These are phyloP conservation scores for Rhododendron griersonianum DNA, from an alignment of 148 eudicot genomes.

Conservation along the genomic window DNA sequence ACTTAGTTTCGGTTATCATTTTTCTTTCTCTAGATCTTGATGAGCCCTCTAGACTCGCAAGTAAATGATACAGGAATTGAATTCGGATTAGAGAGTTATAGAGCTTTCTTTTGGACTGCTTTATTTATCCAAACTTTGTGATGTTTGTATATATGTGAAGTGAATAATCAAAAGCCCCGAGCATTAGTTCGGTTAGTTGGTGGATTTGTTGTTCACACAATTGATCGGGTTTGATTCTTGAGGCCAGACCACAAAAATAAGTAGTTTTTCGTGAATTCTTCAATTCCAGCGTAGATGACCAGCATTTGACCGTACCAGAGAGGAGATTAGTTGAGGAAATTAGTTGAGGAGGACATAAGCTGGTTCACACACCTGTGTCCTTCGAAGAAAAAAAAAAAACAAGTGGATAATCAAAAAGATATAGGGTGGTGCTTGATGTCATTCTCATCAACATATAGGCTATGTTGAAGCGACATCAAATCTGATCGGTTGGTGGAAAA, in stretches of 20 bases:
- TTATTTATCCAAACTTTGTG: background rate
- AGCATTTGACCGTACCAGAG: rapidly evolving
- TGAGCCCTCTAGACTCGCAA: background rate
- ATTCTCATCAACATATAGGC: background rate
- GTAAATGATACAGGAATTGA: background rate
- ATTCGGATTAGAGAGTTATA: too few species aligned
- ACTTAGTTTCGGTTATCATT: background rate
- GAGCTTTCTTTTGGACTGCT: background rate
- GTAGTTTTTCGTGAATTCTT: too few species aligned
- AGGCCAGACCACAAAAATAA: too few species aligned
- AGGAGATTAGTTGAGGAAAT: too few species aligned
- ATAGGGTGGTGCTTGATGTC: background rate
- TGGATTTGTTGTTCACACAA: too few species aligned
- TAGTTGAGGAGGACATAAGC: too few species aligned
- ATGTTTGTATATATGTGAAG: background rate
- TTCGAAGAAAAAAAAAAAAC: too few species aligned
- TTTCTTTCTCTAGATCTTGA: background rate
- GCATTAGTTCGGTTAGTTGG: too few species aligned
- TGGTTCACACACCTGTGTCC: too few species aligned
- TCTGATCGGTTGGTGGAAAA: background rate
- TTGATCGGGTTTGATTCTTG: too few species aligned
- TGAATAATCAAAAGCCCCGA: too few species aligned
- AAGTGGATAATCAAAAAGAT: too few species aligned
- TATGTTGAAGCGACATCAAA: background rate
- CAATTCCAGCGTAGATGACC: rapidly evolving